These are phyloP conservation scores for Daphne laureola DNA, from an alignment of 441 rosid genomes.

Conservation along the genomic window DNA sequence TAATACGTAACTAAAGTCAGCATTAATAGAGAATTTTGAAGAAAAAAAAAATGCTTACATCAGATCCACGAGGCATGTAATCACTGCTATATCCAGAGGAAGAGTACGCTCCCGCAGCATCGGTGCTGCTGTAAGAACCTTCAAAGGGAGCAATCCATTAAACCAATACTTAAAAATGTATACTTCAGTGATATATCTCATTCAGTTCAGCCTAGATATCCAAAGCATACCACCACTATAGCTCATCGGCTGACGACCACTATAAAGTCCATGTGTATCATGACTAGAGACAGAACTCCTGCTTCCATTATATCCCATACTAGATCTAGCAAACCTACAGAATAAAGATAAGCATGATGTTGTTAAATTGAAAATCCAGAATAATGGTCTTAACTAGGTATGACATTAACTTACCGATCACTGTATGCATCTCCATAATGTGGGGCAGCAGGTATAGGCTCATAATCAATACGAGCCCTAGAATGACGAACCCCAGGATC, in stretches of 20 bases:
- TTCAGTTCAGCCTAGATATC: too few species aligned
- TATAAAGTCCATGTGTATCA: slow-evolving; percentile 71
- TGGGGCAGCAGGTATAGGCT: slow-evolving; percentile 47
- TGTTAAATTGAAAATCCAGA: not conserved
- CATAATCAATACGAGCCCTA: slow-evolving; percentile 89
- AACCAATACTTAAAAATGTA: slow-evolving; percentile 1
- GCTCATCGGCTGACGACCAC: slow-evolving; percentile 70
- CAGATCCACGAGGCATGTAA: slow-evolving; percentile 62
- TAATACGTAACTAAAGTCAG: not conserved
- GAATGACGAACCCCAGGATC: slow-evolving; percentile 65
- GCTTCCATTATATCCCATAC: slow-evolving; percentile 73
- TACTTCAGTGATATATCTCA: slow-evolving; percentile 4
- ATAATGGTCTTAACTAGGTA: slow-evolving; percentile 1
- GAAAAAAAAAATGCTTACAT: slow-evolving; percentile 37
- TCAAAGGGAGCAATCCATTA: slow-evolving; percentile 5
- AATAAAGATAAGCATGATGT: slow-evolving; percentile 3
- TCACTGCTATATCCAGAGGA: slow-evolving; percentile 70
- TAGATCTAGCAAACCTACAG: slow-evolving; percentile 67
- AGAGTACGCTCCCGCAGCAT: slow-evolving; percentile 71
- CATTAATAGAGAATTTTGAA: not conserved
- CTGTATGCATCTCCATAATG: slow-evolving; percentile 74
- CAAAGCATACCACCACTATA: slow-evolving; percentile 70
- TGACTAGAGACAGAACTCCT: slow-evolving; percentile 66
- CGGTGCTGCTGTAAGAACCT: slow-evolving; percentile 79
- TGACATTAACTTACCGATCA: slow-evolving; percentile 50